phyloP scores from a whole-genome alignment of 129 eudicot species.

The Flaveria robusta region DNA sequence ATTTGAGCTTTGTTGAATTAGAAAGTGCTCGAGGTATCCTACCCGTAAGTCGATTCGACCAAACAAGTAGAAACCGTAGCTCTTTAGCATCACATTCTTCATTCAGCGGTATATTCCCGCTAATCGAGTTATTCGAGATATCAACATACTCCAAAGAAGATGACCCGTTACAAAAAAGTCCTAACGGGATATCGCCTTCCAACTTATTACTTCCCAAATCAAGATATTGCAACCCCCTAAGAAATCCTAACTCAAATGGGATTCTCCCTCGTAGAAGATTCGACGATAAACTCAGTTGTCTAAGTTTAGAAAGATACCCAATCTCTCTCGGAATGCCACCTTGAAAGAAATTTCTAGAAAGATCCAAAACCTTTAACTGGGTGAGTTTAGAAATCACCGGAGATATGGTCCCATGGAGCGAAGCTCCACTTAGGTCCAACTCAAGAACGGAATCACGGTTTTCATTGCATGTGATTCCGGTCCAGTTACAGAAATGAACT shows the following conservation, averaged over 20 bases:
- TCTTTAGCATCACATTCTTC: conserved; percentile 53
- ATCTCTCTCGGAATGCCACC: conserved; percentile 67
- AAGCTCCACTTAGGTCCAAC: conserved; percentile 58
- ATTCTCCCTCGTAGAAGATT: conserved; percentile 63
- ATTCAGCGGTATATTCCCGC: conserved; percentile 57
- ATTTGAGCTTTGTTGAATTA: conserved; percentile 66
- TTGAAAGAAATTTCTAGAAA: conserved; percentile 61
- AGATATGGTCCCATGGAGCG: conserved; percentile 67
- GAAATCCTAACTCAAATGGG: conserved; percentile 58
- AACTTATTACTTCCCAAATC: conserved; percentile 71
- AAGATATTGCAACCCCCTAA: conserved; percentile 55
- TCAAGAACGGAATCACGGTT: conserved; percentile 44
- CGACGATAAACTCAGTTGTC: conserved; percentile 64
- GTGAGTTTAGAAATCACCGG: conserved; percentile 54
- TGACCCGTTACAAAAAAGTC: conserved; percentile 68
- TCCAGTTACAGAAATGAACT: conserved; percentile 65
- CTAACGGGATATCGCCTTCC: conserved; percentile 57
- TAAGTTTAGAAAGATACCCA: conserved; percentile 49
- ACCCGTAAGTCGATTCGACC: conserved; percentile 74
- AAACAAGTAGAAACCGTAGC: conserved; percentile 62
- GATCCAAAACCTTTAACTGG: conserved; percentile 59
- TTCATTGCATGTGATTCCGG: conserved; percentile 57
- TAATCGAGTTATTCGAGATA: conserved; percentile 74
- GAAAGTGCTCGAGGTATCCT: conserved; percentile 60
- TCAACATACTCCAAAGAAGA: conserved; percentile 69